Conservation (phyloP, 257 asterid genomes). For the Anisodus tanguticus region DNA sequence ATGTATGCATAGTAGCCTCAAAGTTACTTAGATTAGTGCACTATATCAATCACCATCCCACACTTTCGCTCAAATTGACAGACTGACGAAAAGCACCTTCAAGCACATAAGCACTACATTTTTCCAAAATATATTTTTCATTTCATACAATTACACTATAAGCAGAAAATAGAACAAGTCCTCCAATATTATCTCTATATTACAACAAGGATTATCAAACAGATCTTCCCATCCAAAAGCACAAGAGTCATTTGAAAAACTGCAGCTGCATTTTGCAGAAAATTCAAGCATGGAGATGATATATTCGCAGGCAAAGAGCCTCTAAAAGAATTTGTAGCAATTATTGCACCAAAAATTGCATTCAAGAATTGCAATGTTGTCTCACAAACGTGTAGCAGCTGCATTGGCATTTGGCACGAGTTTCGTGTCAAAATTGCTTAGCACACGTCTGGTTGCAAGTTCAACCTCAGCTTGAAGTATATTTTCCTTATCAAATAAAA, state of each 20-base stretch:
- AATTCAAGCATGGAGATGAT: conserved; percentile 15
- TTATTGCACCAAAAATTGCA: conserved; percentile 6
- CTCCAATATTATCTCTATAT: background rate
- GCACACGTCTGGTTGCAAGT: background rate
- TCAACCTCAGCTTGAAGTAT: conserved; percentile 6
- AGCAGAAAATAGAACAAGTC: background rate
- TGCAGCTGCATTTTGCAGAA: conserved; percentile 6
- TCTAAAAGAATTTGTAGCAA: background rate
- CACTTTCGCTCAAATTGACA: background rate
- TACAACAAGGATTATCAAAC: background rate
- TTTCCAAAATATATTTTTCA: background rate
- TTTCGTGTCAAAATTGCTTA: conserved; percentile 17
- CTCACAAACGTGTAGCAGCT: conserved; percentile 24
- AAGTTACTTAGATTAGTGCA: background rate
- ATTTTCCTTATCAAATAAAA: conserved; percentile 8
- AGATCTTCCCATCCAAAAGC: background rate
- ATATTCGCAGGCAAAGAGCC: background rate
- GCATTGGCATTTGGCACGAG: conserved; percentile 17
- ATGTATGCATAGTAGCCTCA: background rate
- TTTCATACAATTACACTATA: background rate
- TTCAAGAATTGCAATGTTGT: conserved; percentile 25
- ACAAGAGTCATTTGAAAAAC: background rate
- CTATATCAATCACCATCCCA: too few species aligned
- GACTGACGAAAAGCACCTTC: conserved; percentile 1
- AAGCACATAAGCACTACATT: conserved; percentile 1